Base-by-base conservation (phyloP, 306 rosid genomes). In the Canavalia ensiformis region DNA sequence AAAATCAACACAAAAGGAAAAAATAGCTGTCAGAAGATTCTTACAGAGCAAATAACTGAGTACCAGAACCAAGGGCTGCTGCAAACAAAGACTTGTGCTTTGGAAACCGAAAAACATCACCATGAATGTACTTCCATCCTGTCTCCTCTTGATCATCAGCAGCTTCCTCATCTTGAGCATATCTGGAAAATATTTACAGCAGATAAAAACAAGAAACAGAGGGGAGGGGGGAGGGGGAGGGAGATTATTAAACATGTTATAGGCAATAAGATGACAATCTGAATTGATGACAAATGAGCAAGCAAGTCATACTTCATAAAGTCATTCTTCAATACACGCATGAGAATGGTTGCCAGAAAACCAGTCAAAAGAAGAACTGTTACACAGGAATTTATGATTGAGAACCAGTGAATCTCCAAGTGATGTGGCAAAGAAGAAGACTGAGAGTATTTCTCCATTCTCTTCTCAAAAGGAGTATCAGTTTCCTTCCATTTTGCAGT, bases 111-210 rank as follows among this genome's bases (percentile, higher is more conserved):
- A 95, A 95, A 85, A 95, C 97, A 78, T 95, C 98, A 37, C 98
- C 98, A 64, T 95, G 97, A 74, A 95, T 95, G 83, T 95, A 95
- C 84, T 95, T 95, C 98, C 98, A 95, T 44, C 98, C 98, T 0
- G 98, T 95, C 86, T 95, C 97, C 87, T 95, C 98, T 82, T 95
- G 98, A 81, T 95, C 98, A 89, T 95, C 97, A 58, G 93, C 97
- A 69, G 97, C 95, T 89, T 92, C 98, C 85, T 95, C 98, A 77
- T 95, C 98, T 90, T 95, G 97, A 8, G 97, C 98, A 77, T 95
- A 92, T 90, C 98, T 93, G 74, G 41, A 66, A 65, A 59, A 75
- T 56, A 76, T 44, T 18, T 44, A 50, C 46, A 57, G 30, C 35
- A 66, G 59, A 83, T 25, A 70, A 35, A 18, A 71, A 72, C 51